phyloP scores from a whole-genome alignment of 1,284 basidiomycete genomes.

The Leccinum subrobustum region DNA sequence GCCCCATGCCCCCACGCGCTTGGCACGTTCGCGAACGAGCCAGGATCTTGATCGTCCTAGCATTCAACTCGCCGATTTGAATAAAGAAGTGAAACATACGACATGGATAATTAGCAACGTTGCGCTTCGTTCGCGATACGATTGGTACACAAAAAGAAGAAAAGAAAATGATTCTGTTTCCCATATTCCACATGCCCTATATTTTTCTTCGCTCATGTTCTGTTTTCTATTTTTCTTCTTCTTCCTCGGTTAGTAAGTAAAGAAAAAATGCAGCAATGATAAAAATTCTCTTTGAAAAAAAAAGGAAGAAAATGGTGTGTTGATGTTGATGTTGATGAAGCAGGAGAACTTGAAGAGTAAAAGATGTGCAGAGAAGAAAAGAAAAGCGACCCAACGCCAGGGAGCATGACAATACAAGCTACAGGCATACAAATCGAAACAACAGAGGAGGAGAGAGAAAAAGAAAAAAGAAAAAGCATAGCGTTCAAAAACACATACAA shows the following conservation, averaged over 20 bases:
- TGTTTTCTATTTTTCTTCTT: constrained; percentile 10
- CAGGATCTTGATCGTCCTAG: no score
- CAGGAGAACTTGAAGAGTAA: neutral
- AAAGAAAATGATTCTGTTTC: constrained; percentile 13
- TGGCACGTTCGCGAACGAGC: neutral
- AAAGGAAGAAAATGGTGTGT: neutral
- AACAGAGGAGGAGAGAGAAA: neutral
- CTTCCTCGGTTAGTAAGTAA: constrained; percentile 2
- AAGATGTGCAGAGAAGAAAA: constrained; percentile 10
- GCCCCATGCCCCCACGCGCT: neutral
- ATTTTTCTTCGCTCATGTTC: constrained; percentile 4
- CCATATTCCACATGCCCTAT: constrained; percentile 18
- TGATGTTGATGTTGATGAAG: constrained; percentile 8
- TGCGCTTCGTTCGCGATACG: neutral
- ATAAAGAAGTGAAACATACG: neutral
- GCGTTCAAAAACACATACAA: constrained; percentile 21
- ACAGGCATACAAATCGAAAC: constrained; percentile 27
- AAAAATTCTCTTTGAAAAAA: constrained; percentile 10
- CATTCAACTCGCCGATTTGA: neutral
- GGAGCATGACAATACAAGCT: constrained; percentile 23
- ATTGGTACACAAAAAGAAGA: neutral
- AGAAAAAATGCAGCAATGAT: constrained; percentile 11
- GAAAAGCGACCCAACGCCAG: constrained; percentile 4
- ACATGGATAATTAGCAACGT: neutral
- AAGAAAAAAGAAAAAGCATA: constrained; percentile 18